These are phyloP conservation scores for Adenanthera pavonina DNA, from an alignment of 306 rosid genomes.

Conservation along the genomic window DNA sequence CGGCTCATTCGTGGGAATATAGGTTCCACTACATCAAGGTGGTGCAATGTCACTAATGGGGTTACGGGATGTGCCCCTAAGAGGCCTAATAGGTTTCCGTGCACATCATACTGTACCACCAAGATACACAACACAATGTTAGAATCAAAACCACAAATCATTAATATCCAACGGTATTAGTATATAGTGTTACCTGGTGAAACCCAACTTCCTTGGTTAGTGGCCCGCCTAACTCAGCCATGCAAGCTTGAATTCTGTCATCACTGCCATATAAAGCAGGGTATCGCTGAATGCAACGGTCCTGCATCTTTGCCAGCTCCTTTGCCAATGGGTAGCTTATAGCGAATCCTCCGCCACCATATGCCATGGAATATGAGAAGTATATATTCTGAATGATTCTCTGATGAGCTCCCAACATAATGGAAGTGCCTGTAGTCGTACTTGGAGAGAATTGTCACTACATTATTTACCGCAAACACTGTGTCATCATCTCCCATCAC, in stretches of 20 bases:
- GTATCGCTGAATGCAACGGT: slow-evolving; percentile 78
- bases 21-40: slow-evolving; percentile 85
- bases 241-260: slow-evolving; percentile 93
- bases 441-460: slow-evolving; percentile 66
- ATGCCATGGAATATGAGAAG: slow-evolving; percentile 91
- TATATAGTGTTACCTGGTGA: slow-evolving; percentile 70
- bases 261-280: slow-evolving; percentile 91
- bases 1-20: slow-evolving; percentile 73
- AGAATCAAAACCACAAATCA: neutral
- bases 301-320: slow-evolving; percentile 85
- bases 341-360: slow-evolving; percentile 95
- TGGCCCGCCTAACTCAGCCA: slow-evolving; percentile 94
- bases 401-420: slow-evolving; percentile 87
- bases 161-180: neutral
- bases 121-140: neutral
- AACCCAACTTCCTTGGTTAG: slow-evolving; percentile 86
- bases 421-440: slow-evolving; percentile 79
- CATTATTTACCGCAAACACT: slow-evolving; percentile 74
- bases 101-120: slow-evolving; percentile 83
- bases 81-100: slow-evolving; percentile 84
- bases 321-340: slow-evolving; percentile 84
- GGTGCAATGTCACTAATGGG: slow-evolving; percentile 79
- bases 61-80: slow-evolving; percentile 83
- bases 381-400: slow-evolving; percentile 87
- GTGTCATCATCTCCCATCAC: slow-evolving; percentile 98